Percentiles rank a stretch among this genome's conserved stretches.
Evolutionary conservation across 257 asterid species (phyloP).

Genomic region (Handroanthus guayacan): DNA sequence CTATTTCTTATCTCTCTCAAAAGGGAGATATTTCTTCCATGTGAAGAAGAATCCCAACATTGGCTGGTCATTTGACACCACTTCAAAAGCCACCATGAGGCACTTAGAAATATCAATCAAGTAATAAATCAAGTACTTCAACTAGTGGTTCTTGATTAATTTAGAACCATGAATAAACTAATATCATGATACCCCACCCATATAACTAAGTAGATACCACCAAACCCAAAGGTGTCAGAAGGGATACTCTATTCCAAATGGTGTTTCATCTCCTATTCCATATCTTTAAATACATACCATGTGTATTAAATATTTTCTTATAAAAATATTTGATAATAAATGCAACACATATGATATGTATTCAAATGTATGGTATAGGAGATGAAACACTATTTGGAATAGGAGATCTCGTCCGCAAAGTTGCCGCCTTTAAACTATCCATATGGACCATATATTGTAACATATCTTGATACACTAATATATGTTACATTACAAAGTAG

Average conservation of each 20-base stretch:
- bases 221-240: not conserved
- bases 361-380: too few species aligned
- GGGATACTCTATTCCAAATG: too few species aligned
- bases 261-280: too few species aligned
- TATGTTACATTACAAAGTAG: slow-evolving; percentile 32
- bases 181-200: slow-evolving; percentile 16
- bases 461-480: slow-evolving; percentile 32
- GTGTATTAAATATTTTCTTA: too few species aligned
- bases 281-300: too few species aligned
- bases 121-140: slow-evolving; percentile 22
- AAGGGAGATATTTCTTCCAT: slow-evolving; percentile 6
- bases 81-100: slow-evolving; percentile 14
- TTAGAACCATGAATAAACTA: slow-evolving; percentile 24
- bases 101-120: slow-evolving; percentile 24
- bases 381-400: too few species aligned
- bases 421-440: slow-evolving; percentile 8
- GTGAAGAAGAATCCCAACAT: not conserved
- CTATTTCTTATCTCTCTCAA: not conserved
- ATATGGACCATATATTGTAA: slow-evolving; percentile 18
- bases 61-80: not conserved
- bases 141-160: slow-evolving; percentile 22
- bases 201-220: not conserved
- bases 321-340: too few species aligned
- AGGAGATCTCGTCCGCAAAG: not conserved
- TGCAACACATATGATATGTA: too few species aligned